Evolutionary conservation across 2,329 filamentous ascomycete species (phyloP).

Genomic region (Lachnellula subtilissima): DNA sequence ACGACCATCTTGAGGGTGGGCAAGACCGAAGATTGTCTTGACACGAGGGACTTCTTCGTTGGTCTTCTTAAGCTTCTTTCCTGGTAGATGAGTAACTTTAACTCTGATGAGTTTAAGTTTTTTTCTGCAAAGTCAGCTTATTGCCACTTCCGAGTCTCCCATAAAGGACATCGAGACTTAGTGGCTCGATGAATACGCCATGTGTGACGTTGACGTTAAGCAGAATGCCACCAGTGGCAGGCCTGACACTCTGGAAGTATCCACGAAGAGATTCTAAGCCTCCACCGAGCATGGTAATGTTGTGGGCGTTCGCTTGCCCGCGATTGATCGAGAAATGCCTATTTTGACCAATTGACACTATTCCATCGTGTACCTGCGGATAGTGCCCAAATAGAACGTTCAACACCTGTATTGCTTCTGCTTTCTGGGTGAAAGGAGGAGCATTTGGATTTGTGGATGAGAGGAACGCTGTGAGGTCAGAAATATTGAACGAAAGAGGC

Average conservation of each 20-base stretch:
- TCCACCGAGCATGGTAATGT: slow-evolving; percentile 37
- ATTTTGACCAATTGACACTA: slow-evolving; percentile 47
- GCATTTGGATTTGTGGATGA: slow-evolving; percentile 9
- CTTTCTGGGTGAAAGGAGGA: slow-evolving; percentile 32
- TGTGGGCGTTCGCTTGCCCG: slow-evolving; percentile 18
- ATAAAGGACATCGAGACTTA: slow-evolving; percentile 37
- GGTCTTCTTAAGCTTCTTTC: slow-evolving; percentile 31
- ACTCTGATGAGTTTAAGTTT: slow-evolving; percentile 39
- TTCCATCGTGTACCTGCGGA: slow-evolving; percentile 31
- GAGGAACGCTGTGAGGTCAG: slow-evolving; percentile 18
- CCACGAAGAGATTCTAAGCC: slow-evolving; percentile 55
- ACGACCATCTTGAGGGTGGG: slow-evolving; percentile 36
- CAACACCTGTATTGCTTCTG: slow-evolving; percentile 50
- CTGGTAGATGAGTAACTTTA: slow-evolving; percentile 34
- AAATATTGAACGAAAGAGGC: slow-evolving; percentile 18
- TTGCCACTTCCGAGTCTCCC: slow-evolving; percentile 26
- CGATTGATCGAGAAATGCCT: slow-evolving; percentile 44
- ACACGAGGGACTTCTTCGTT: slow-evolving; percentile 32
- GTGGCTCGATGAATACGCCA: slow-evolving; percentile 51
- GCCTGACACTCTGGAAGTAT: slow-evolving; percentile 57
- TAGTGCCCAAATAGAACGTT: slow-evolving; percentile 54
- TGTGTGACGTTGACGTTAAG: slow-evolving; percentile 61
- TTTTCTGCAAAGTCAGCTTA: slow-evolving; percentile 15
- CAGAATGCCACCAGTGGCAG: slow-evolving; percentile 51
- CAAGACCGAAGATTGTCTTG: slow-evolving; percentile 44